Percentiles rank a stretch among this genome's conserved stretches.
phyloP scores from a whole-genome alignment of 2,329 filamentous ascomycete species.

The Colletotrichum gigasporum region DNA sequence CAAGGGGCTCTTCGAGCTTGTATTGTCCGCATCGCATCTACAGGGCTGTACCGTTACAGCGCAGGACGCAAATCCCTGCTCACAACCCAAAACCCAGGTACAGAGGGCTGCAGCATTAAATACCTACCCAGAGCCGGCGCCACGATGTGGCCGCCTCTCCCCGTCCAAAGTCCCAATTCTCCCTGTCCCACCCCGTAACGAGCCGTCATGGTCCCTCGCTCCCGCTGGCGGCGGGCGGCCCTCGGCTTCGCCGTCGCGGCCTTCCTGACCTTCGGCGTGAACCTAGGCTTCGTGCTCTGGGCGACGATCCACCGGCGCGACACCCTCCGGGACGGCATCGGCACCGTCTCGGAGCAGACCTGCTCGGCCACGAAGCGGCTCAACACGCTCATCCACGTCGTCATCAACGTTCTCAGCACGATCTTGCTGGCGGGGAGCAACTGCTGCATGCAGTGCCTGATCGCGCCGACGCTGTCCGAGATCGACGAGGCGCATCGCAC shows the following conservation, averaged over 20 bases:
- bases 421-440: slow-evolving; percentile 45
- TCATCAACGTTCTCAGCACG: slow-evolving; percentile 44
- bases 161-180: too few species aligned
- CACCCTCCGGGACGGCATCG: not conserved
- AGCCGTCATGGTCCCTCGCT: not conserved
- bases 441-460: slow-evolving; percentile 47
- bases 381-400: slow-evolving; percentile 34
- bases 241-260: not conserved
- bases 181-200: too few species aligned
- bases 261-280: not conserved
- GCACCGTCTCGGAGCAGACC: not conserved
- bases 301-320: not conserved
- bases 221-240: not conserved
- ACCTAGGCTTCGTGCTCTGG: not conserved
- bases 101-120: too few species aligned
- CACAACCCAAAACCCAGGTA: too few species aligned
- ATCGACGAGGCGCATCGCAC: slow-evolving; percentile 37
- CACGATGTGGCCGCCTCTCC: too few species aligned
- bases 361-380: not conserved
- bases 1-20: too few species aligned
- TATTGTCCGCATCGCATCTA: too few species aligned
- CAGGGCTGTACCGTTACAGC: too few species aligned
- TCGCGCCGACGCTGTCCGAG: slow-evolving; percentile 43
- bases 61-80: too few species aligned
- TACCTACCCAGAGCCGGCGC: too few species aligned